Evolutionary conservation across 2,329 filamentous ascomycete genomes (phyloP).

Genomic region (Fusarium lyarnte): DNA sequence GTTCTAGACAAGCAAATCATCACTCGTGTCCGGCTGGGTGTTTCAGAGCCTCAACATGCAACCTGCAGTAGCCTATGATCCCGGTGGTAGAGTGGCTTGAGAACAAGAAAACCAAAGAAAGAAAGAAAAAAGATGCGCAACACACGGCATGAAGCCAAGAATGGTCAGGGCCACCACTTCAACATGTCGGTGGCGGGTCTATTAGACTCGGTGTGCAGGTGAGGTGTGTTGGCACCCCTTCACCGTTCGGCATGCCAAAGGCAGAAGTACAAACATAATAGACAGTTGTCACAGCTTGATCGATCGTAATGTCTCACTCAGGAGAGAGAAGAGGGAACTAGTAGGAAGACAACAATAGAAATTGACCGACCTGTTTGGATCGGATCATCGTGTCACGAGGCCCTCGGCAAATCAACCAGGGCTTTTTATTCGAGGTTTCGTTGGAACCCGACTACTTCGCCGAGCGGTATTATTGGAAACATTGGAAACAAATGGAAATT

Average conservation of each 20-base stretch:
- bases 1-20: slow-evolving; percentile 28
- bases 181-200: slow-evolving; percentile 17
- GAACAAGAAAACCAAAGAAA: background rate
- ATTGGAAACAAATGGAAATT: background rate
- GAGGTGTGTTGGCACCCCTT: slow-evolving; percentile 9
- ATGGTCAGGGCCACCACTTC: background rate
- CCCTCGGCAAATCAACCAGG: background rate
- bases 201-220: slow-evolving; percentile 20
- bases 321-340: slow-evolving; percentile 21
- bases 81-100: background rate
- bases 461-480: background rate
- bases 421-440: background rate
- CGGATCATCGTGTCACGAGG: slow-evolving; percentile 21
- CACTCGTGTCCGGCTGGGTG: slow-evolving; percentile 29
- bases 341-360: background rate
- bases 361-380: background rate
- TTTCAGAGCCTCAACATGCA: slow-evolving; percentile 9
- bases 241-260: background rate
- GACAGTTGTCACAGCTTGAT: background rate
- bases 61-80: background rate
- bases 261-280: background rate
- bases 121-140: background rate
- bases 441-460: background rate
- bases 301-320: background rate
- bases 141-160: background rate